These are phyloP conservation scores for Lipomyces sp. DNA, from an alignment of 805 yeast genomes.

Conservation along the genomic window DNA sequence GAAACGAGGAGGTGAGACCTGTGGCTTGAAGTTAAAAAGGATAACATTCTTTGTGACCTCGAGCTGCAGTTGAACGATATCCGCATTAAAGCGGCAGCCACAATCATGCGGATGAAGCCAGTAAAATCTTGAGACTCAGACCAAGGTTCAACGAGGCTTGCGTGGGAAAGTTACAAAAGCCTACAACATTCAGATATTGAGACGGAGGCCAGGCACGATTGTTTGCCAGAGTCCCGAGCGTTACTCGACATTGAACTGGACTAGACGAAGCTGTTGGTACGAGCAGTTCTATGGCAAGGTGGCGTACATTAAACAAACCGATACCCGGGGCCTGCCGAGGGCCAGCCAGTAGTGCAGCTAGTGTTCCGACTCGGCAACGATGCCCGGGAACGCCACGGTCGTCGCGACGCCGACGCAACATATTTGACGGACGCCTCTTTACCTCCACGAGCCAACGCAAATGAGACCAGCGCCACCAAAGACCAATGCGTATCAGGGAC, in stretches of 20 bases:
- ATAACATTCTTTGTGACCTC: too few species aligned
- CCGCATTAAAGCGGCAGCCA: too few species aligned
- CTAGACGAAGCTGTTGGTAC: not conserved
- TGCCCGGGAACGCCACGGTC: not conserved
- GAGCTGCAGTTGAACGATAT: too few species aligned
- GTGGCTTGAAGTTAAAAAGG: too few species aligned
- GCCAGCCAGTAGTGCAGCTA: not conserved
- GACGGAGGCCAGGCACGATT: not conserved
- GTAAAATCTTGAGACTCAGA: too few species aligned
- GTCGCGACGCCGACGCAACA: not conserved
- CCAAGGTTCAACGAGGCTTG: too few species aligned
- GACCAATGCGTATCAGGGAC: not conserved
- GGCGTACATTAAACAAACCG: not conserved
- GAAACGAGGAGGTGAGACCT: too few species aligned
- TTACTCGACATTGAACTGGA: not conserved
- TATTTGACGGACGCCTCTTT: not conserved
- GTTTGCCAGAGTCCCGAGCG: too few species aligned
- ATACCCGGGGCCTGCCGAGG: not conserved
- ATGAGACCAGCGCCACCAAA: not conserved
- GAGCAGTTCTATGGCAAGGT: not conserved
- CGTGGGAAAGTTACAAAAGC: too few species aligned
- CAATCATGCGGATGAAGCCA: too few species aligned
- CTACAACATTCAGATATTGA: too few species aligned
- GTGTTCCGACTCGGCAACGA: not conserved
- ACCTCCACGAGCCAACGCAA: not conserved